phyloP scores from a whole-genome alignment of 2,329 filamentous ascomycete genomes.

The Clonostachys byssicola region DNA sequence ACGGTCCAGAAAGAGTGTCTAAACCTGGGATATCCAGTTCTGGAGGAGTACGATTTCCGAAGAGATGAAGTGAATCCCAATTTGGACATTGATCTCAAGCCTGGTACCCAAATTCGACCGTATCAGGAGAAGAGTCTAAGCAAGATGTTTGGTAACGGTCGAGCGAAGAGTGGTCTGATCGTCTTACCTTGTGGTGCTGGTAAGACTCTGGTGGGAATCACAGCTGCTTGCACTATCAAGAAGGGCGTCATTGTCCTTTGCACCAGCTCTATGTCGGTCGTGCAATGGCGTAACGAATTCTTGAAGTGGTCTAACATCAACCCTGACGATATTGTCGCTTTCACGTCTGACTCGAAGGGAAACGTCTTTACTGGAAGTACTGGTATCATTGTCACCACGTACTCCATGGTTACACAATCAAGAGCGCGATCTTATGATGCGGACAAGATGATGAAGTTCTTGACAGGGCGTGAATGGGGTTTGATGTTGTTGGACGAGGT shows the following conservation, averaged over 20 bases:
- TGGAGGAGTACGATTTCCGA: constrained; percentile 96
- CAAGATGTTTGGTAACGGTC: constrained; percentile 99
- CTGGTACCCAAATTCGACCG: constrained; percentile 82
- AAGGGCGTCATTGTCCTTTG: constrained; percentile 94
- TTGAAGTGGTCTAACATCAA: constrained; percentile 97
- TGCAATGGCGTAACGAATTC: constrained; percentile 96
- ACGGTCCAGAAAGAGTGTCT: constrained; percentile 86
- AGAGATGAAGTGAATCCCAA: constrained; percentile 87
- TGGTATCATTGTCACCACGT: constrained; percentile 95
- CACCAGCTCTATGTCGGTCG: constrained; percentile 96
- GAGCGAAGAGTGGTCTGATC: constrained; percentile 96
- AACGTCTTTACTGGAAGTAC: constrained; percentile 77
- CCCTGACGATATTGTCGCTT: constrained; percentile 88
- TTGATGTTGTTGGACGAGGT: constrained; percentile 97
- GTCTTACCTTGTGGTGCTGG: constrained; percentile 94
- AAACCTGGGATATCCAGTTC: constrained; percentile 78
- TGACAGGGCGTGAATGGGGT: constrained; percentile 88
- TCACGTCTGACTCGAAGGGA: constrained; percentile 90
- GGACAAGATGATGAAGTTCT: constrained; percentile 96
- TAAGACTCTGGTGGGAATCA: constrained; percentile 97
- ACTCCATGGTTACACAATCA: constrained; percentile 97
- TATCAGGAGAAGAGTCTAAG: constrained; percentile 97
- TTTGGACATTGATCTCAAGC: constrained; percentile 88
- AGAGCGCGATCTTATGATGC: constrained; percentile 86
- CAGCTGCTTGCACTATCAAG: constrained; percentile 94